These are phyloP conservation scores for Rhizopogon vulgaris DNA, from an alignment of 768 basidiomycete genomes.

Conservation along the genomic window DNA sequence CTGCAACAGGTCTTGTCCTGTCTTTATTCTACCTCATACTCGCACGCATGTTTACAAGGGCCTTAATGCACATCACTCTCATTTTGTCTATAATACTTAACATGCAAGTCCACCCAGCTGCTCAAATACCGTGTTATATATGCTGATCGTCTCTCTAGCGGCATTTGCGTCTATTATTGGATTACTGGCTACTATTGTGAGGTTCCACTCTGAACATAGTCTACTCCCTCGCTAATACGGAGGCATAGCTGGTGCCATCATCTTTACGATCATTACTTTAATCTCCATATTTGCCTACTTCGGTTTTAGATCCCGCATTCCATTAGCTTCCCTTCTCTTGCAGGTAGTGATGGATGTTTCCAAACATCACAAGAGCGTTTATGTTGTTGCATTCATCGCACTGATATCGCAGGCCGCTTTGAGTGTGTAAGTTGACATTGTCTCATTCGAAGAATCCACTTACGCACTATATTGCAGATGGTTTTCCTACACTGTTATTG, in stretches of 20 bases:
- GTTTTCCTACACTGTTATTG: slow-evolving; percentile 74
- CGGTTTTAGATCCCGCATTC: slow-evolving; percentile 67
- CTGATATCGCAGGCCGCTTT: slow-evolving; percentile 67
- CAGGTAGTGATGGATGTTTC: slow-evolving; percentile 82
- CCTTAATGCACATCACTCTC: slow-evolving; percentile 74
- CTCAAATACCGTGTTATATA: neutral
- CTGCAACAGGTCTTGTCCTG: slow-evolving; percentile 60
- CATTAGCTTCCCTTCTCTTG: slow-evolving; percentile 69
- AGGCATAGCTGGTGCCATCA: slow-evolving; percentile 66
- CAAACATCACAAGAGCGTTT: slow-evolving; percentile 78
- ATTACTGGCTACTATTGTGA: slow-evolving; percentile 63
- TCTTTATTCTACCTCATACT: slow-evolving; percentile 65
- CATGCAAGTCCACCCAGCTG: slow-evolving; percentile 39
- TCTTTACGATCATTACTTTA: slow-evolving; percentile 76
- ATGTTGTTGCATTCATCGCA: slow-evolving; percentile 66
- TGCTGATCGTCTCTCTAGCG: slow-evolving; percentile 33
- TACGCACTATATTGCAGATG: slow-evolving; percentile 37
- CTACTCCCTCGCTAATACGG: slow-evolving; percentile 7
- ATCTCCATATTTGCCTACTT: slow-evolving; percentile 72
- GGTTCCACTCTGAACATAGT: slow-evolving; percentile 20
- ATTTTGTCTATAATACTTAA: slow-evolving; percentile 57
- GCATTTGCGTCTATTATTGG: slow-evolving; percentile 72
- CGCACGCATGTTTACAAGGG: slow-evolving; percentile 62
- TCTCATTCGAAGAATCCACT: neutral
- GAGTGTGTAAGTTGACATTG: slow-evolving; percentile 45